Evolutionary conservation across 768 basidiomycete species (phyloP), one percentile per base, ranked within the genome.

Genomic region (Phylloporus sp.): DNA sequence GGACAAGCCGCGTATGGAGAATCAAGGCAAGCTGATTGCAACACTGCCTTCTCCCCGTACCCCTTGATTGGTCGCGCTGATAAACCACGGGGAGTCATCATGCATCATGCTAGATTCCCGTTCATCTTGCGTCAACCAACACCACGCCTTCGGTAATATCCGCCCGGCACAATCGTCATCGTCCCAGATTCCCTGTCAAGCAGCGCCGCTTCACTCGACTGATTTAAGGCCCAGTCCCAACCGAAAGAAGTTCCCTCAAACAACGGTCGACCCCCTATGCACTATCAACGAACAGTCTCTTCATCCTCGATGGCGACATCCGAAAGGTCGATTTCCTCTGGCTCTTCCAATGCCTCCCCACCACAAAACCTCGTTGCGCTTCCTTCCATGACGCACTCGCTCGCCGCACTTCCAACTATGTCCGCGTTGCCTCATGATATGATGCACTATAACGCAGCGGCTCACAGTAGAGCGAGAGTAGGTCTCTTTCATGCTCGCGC

Each of bases 131-230:
- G 49, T 53, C 55, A 57, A 55, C 53, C 50, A 48, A 46, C 65
- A 65, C 56, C 56, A 62, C 57, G 58, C 50, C 54, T 45, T 68
- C 64, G 64, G 62, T 66, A 66, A 66, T 66, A 59, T 66, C 65
- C 65, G 65, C 44, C 37, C 31, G 49, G 24, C 49, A 36, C 38
- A 50, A 54, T 50, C 57, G 50, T 57, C 59, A 55, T 57, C 60
- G 43, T 43, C 34, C 38, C 49, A 53, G 51, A 50, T 55, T 43
- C 29, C 51, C 53, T 56, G 45, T 49, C 48, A 42, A 35, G 27
- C 22, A 53, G 49, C 57, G 57, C 59, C 55, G 53, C 56, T 55
- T 61, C 58, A 24, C 31, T 44, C 46, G 46, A 56, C 39, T 33
- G 53, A 66, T 68, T 48, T 66, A 66, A 66, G 40, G 38, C 48